phyloP scores from a whole-genome alignment of 495 filamentous ascomycete species.

The Opeltia flavorubescens region DNA sequence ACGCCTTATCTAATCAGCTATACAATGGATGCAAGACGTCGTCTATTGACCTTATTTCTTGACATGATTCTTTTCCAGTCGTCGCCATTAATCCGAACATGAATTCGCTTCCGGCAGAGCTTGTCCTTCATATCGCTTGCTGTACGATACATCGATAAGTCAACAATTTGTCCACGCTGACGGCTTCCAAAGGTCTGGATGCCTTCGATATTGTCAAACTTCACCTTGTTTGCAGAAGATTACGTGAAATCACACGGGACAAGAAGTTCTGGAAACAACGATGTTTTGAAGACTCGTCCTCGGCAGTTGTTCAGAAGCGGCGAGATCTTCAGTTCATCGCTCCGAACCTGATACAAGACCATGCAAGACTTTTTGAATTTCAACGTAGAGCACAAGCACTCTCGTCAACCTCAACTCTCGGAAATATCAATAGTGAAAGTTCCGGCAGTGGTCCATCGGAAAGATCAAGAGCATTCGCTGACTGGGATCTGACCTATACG shows the following conservation, averaged over 20 bases:
- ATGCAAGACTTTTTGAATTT: constrained; percentile 19
- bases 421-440: constrained; percentile 8
- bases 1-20: no score
- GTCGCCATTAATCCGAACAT: constrained; percentile 23
- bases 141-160: constrained; percentile 35
- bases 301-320: constrained; percentile 31
- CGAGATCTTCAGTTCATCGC: constrained; percentile 22
- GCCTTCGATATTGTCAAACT: constrained; percentile 53
- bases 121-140: constrained; percentile 58
- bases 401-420: constrained; percentile 6
- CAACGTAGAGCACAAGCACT: constrained; percentile 19
- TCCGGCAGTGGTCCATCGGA: neutral
- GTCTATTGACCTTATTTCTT: no score
- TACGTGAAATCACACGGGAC: constrained; percentile 59
- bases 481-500: constrained; percentile 71
- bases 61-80: no score
- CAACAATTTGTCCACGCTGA: neutral
- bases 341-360: constrained; percentile 18
- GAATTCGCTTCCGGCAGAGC: constrained; percentile 60
- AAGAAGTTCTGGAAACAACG: constrained; percentile 59
- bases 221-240: constrained; percentile 54
- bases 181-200: constrained; percentile 43
- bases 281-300: constrained; percentile 59
- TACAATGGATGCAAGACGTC: no score
- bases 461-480: constrained; percentile 41